A percentile compares a stretch with the other conserved stretches of the same genome.
phyloP scores from a whole-genome alignment of 306 rosid species.

The Trifolium subterraneum region DNA sequence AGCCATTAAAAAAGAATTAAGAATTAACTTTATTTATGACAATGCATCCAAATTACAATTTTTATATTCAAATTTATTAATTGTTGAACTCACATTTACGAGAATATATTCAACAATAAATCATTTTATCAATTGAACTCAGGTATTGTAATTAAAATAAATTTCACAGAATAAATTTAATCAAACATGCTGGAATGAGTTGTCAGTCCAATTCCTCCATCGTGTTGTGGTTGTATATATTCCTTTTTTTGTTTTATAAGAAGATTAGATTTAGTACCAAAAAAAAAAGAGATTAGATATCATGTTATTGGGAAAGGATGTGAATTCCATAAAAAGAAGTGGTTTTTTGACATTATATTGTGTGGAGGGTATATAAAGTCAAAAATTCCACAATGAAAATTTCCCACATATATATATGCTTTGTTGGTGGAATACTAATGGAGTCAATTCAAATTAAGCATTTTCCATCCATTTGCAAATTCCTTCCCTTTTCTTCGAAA shows the following conservation, averaged over 20 bases:
- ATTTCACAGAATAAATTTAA: too few species aligned
- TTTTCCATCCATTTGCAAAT: conserved; percentile 45
- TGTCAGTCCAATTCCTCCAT: neutral
- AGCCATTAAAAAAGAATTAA: too few species aligned
- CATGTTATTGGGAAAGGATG: conserved; percentile 59
- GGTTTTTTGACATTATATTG: conserved; percentile 50
- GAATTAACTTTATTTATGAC: too few species aligned
- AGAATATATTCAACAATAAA: too few species aligned
- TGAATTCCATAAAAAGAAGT: conserved; percentile 56
- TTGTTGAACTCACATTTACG: too few species aligned
- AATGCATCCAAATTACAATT: too few species aligned
- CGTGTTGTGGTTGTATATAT: neutral
- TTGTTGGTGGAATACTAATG: conserved; percentile 61
- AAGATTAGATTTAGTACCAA: conserved; percentile 9
- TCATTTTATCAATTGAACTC: too few species aligned
- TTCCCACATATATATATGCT: conserved; percentile 20
- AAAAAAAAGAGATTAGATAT: conserved; percentile 29
- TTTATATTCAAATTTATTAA: too few species aligned
- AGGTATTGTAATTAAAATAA: too few species aligned
- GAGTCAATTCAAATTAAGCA: conserved; percentile 54
- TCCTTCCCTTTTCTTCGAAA: conserved; percentile 22
- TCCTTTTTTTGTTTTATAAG: neutral
- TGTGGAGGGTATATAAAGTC: conserved; percentile 66
- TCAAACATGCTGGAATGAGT: neutral
- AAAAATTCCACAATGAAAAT: conserved; percentile 49